Conservation (phyloP, 1,284 basidiomycete species). For the Pseudozyma hubeiensis region DNA sequence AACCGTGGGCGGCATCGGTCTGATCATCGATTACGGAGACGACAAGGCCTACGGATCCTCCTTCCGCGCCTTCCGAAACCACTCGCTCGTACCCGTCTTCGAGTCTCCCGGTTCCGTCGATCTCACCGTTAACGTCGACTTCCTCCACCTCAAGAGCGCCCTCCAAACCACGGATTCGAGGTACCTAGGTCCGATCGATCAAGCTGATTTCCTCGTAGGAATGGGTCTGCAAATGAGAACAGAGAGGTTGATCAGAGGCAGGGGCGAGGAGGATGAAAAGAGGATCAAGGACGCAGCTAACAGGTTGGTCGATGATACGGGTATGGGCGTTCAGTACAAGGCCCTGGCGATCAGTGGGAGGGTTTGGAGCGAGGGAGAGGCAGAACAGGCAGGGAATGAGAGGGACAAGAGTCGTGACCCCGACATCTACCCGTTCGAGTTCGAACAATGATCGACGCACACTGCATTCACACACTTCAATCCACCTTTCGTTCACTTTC, state of each 20-base stretch:
- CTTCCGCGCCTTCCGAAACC: conserved; percentile 90
- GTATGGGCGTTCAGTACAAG: conserved; percentile 75
- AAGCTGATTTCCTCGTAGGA: conserved; percentile 76
- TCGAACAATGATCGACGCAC: conserved; percentile 9
- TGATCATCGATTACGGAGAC: conserved; percentile 92
- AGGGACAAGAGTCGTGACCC: conserved; percentile 2
- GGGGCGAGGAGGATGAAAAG: conserved; percentile 72
- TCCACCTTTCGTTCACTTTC: background rate
- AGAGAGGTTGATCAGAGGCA: conserved; percentile 73
- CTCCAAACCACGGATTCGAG: conserved; percentile 70
- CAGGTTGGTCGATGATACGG: conserved; percentile 72
- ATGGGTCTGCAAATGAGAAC: conserved; percentile 76
- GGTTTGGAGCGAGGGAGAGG: background rate
- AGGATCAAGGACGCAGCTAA: conserved; percentile 71
- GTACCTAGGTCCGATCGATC: conserved; percentile 77
- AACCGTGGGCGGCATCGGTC: conserved; percentile 77
- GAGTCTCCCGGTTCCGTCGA: conserved; percentile 87
- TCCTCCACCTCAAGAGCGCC: conserved; percentile 85
- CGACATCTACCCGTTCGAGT: conserved; percentile 39
- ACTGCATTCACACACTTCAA: background rate
- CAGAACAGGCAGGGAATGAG: background rate
- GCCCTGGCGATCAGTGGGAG: conserved; percentile 70
- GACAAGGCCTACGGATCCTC: conserved; percentile 79
- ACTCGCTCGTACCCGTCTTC: conserved; percentile 87
- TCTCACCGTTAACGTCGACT: conserved; percentile 95